phyloP scores from a whole-genome alignment of 768 basidiomycete species.

The Kwoniella europaea region DNA sequence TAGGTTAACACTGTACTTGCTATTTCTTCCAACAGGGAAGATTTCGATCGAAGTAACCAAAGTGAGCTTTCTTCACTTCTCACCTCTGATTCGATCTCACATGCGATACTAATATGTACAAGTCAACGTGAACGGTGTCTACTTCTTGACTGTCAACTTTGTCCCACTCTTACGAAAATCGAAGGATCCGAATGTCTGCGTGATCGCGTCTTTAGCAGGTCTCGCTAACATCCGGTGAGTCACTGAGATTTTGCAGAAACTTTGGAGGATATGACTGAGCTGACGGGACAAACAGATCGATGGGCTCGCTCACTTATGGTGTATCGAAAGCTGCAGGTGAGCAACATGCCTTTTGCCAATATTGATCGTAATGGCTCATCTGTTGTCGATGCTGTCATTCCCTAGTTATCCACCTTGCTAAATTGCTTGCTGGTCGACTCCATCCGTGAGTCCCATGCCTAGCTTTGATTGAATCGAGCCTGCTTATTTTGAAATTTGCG shows the following conservation, averaged over 20 bases:
- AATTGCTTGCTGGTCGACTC: conserved; percentile 20
- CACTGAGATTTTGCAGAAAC: neutral
- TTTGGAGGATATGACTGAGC: neutral
- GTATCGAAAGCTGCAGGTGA: conserved; percentile 18
- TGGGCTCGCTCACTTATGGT: conserved; percentile 23
- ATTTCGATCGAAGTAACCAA: conserved; percentile 20
- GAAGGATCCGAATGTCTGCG: conserved; percentile 7
- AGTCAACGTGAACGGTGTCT: conserved; percentile 13
- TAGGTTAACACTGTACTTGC: too few species aligned
- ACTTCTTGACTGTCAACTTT: conserved; percentile 23
- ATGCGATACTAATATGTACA: neutral
- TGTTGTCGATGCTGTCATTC: too few species aligned
- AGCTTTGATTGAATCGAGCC: neutral
- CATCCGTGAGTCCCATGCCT: conserved; percentile 15
- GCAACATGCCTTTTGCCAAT: neutral
- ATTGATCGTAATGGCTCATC: too few species aligned
- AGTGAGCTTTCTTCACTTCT: neutral
- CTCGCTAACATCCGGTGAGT: conserved; percentile 15
- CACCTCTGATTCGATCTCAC: neutral
- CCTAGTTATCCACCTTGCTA: conserved; percentile 18
- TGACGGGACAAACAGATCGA: neutral
- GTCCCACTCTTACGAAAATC: conserved; percentile 21
- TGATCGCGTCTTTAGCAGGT: conserved; percentile 19
- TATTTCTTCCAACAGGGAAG: neutral
- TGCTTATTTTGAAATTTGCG: neutral